Conservation (phyloP, 202 grass and related monocot genomes). For the Schoenoplectus tabernaemontani region DNA sequence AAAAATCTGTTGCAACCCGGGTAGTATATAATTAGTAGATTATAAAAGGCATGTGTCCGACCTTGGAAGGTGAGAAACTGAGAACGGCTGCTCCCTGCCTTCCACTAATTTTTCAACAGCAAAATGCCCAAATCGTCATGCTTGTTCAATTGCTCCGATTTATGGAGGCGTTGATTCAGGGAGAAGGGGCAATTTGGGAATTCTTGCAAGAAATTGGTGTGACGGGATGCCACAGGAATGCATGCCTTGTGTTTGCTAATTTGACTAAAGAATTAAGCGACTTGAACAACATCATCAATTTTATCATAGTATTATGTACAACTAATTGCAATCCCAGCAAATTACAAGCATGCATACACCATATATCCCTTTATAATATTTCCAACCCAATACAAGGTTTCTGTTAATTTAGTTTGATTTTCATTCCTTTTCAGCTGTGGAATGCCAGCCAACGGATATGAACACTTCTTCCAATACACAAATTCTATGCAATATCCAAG, state of each 20-base stretch:
- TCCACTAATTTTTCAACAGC: neutral
- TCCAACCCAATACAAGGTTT: neutral
- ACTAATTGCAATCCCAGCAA: neutral
- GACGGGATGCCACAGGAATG: neutral
- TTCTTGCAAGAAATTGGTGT: too few relatives aligned
- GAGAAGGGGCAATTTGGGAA: neutral
- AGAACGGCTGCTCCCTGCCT: neutral
- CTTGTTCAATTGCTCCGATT: neutral
- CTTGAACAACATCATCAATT: neutral
- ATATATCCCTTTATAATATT: neutral
- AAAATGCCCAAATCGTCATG: neutral
- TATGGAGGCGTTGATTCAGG: neutral
- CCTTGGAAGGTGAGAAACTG: neutral
- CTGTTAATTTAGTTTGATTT: conserved; percentile 6
- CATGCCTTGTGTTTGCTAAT: neutral
- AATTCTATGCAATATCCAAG: conserved; percentile 1
- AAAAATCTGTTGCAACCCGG: too few relatives aligned
- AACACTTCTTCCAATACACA: conserved; percentile 22
- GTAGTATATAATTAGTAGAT: neutral
- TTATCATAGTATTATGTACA: neutral
- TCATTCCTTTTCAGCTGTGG: conserved; percentile 30
- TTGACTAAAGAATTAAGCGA: neutral
- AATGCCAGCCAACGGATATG: conserved; percentile 21
- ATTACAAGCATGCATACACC: neutral
- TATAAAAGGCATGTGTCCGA: neutral